Conservation (phyloP, 2,329 filamentous ascomycete genomes). For the Apiospora hydei region DNA sequence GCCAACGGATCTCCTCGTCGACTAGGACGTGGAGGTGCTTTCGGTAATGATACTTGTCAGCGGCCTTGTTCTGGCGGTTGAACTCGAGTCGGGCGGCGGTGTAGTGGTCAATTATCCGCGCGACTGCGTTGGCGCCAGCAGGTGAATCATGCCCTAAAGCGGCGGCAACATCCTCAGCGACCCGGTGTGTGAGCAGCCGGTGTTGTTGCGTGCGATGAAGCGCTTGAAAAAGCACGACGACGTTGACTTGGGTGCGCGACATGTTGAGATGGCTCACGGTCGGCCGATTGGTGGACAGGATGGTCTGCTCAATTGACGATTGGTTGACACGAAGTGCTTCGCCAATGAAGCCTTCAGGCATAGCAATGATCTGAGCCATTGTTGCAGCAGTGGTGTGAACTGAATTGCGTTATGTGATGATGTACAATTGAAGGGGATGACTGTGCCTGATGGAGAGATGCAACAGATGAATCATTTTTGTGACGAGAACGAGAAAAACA, state of each 20-base stretch:
- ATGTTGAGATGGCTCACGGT: too few species aligned
- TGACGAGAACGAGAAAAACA: not conserved
- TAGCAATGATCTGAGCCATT: not conserved
- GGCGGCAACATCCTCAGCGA: not conserved
- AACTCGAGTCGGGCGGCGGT: not conserved
- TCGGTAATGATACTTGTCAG: not conserved
- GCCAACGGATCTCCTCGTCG: slow-evolving; percentile 9
- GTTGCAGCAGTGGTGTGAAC: not conserved
- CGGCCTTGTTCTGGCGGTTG: not conserved
- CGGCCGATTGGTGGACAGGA: not conserved
- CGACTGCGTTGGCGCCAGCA: not conserved
- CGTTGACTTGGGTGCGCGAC: not conserved
- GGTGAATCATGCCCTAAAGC: not conserved
- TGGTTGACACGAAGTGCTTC: rapidly evolving
- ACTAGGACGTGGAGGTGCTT: not conserved
- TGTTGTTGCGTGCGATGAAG: not conserved
- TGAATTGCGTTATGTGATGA: not conserved
- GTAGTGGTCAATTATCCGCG: not conserved
- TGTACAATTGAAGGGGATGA: too few species aligned
- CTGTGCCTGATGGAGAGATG: too few species aligned
- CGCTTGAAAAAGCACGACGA: not conserved
- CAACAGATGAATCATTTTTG: not conserved
- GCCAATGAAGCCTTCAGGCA: not conserved
- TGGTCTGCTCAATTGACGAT: not conserved
- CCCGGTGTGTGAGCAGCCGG: not conserved